phyloP scores from a whole-genome alignment of 2,329 filamentous ascomycete species.

The Arthrocladium fulminans region DNA sequence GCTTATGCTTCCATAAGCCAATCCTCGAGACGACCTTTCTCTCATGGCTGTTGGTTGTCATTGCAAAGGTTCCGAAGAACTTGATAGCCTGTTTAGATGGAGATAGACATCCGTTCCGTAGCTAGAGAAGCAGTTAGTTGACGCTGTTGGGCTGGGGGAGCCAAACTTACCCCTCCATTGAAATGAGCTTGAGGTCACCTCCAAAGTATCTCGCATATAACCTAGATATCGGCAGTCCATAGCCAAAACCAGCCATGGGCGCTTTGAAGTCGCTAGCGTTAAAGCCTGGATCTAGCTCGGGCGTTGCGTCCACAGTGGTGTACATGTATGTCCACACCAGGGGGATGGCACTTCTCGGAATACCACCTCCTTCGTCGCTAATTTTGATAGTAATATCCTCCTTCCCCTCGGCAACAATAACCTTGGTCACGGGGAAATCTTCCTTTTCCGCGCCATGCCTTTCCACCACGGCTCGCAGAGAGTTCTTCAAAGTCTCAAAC shows the following conservation, averaged over 20 bases:
- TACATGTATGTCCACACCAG: constrained; percentile 99
- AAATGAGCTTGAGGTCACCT: constrained; percentile 92
- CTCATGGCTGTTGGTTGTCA: constrained; percentile 71
- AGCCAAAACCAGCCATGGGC: constrained; percentile 98
- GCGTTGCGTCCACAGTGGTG: constrained; percentile 93
- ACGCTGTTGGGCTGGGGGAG: constrained; percentile 13
- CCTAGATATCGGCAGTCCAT: constrained; percentile 86
- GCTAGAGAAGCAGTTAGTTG: constrained; percentile 39
- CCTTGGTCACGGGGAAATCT: constrained; percentile 91
- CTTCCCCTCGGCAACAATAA: constrained; percentile 93
- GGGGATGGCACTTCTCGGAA: constrained; percentile 83
- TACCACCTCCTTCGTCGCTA: constrained; percentile 91
- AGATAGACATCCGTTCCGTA: constrained; percentile 99
- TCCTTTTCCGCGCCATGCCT: constrained; percentile 91
- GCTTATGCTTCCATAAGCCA: constrained; percentile 39
- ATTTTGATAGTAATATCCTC: constrained; percentile 99
- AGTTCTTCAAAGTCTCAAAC: constrained; percentile 98
- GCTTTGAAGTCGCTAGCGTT: constrained; percentile 99
- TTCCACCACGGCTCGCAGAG: constrained; percentile 90
- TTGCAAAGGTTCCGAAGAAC: constrained; percentile 92
- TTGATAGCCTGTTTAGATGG: constrained; percentile 89
- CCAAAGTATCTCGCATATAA: constrained; percentile 96
- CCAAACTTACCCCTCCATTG: constrained; percentile 84
- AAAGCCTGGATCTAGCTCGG: constrained; percentile 90
- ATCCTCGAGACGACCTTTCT: constrained; percentile 45